Percentiles rank a stretch among this genome's conserved stretches.
Evolutionary conservation across 2,329 filamentous ascomycete species (phyloP).

Genomic region (Aspergillus spinulosporus): DNA sequence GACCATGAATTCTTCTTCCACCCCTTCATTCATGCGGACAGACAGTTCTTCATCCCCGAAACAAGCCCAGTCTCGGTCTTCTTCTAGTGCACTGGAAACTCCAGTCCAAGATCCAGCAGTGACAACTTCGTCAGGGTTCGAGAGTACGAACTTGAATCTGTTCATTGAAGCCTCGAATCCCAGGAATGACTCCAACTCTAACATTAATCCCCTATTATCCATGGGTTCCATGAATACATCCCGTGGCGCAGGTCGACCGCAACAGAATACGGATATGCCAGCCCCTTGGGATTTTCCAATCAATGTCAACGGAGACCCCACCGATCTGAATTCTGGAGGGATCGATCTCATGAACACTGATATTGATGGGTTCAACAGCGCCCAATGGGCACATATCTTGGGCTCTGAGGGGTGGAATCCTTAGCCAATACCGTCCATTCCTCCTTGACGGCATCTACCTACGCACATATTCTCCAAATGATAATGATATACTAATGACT

Average conservation of each 20-base stretch:
- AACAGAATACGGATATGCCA: conserved; percentile 24
- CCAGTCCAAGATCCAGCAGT: neutral
- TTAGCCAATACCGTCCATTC: conserved; percentile 6
- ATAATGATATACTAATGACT: conserved; percentile 3
- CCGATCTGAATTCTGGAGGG: conserved; percentile 15
- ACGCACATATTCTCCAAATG: neutral
- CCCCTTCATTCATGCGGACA: conserved; percentile 6
- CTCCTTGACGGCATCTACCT: neutral
- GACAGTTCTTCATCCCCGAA: conserved; percentile 18
- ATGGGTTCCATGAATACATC: conserved; percentile 21
- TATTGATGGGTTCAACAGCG: conserved; percentile 33
- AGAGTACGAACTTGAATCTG: conserved; percentile 8
- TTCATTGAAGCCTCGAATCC: conserved; percentile 19
- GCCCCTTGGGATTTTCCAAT: conserved; percentile 33
- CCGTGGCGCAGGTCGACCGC: conserved; percentile 19
- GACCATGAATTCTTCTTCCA: conserved; percentile 13
- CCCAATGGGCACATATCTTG: conserved; percentile 39
- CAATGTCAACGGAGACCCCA: conserved; percentile 14
- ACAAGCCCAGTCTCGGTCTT: neutral
- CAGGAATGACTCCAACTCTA: neutral
- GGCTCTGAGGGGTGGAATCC: conserved; percentile 21
- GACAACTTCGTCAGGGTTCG: neutral
- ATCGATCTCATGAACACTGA: conserved; percentile 23
- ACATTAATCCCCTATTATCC: conserved; percentile 18
- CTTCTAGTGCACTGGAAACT: conserved; percentile 1